Base-by-base conservation (phyloP, 225 moss, liverwort and hornwort species). In the Marchantia polymorpha region DNA sequence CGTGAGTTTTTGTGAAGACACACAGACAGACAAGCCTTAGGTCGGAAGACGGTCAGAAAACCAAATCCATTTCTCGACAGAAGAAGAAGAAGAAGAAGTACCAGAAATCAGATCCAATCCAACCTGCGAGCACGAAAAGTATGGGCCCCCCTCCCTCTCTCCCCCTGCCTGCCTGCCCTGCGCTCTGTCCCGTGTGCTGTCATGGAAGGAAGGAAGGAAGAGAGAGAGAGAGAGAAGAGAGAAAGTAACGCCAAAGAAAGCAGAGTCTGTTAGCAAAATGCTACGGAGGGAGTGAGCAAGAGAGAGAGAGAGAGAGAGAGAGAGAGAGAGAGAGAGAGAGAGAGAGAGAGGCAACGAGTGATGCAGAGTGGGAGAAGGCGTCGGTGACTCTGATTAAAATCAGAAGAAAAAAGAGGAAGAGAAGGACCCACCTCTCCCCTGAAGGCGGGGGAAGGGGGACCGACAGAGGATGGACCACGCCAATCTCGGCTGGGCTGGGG, bases 161-260 rank as follows among this genome's bases (percentile, higher is more conserved):
- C n/a, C n/a, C n/a, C n/a, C n/a, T n/a, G n/a, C 39, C 39, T 39
- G 39, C 39, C 39, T 39, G 39, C 39, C 39, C 39, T 39, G 39
- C 39, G 5, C 39, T 39, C 39, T 39, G 39, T 39, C 39, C 39
- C 39, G 39, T 39, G 39, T 39, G 39, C 39, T 39, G 39, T 39
- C 39, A 39, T 39, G 39, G 39, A 39, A 39, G 39, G 39, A 39
- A 39, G 39, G 5, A 39, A 39, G 39, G 5, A 39, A 39, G 39
- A 39, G 39, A 39, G 39, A 39, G 61, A 23, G 16, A 19, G 23
- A 23, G 4, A 61, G n/a, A 61, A 61, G 60, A 60, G 22, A 60
- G 60, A 16, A 19, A 61, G 61, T 61, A 61, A 61, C 61, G 61
- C 61, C 61, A 61, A 61, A 61, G 61, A 61, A 19, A 61, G 61